Base-by-base conservation (phyloP, 768 basidiomycete genomes). In the Cubamyces lactineus region DNA sequence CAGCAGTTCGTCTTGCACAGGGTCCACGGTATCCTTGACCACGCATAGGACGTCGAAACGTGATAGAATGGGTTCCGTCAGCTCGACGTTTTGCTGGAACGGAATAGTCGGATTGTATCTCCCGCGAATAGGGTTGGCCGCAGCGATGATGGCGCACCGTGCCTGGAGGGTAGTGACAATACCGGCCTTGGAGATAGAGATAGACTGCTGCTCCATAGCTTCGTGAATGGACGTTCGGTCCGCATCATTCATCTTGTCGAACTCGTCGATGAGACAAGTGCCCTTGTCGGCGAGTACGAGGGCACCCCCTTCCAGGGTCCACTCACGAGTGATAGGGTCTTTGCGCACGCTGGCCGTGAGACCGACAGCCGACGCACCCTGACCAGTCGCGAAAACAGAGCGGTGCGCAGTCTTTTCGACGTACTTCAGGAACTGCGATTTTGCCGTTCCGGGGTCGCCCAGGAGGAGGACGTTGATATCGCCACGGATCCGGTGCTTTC, bases 201-300 rank as follows among this genome's bases (percentile, higher is more conserved):
- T 99, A 13, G 94, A 91, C 74, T 98, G 97, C 77, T 99, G 97
- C 73, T 99, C 97, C 97, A 99, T 99, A 1, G 97, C 97, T 74
- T 99, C 97, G 80, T 98, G 97, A 70, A 99, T 98, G 4, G 95
- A 97, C 16, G 96, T 98, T 68, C 96, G 83, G 74, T 99, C 96
- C 16, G 93, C 84, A 70, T 98, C 97, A 76, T 98, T 98, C 97
- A 99, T 99, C 81, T 99, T 99, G 80, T 99, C 97, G 74, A 99
- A 98, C 74, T 98, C 97, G 77, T 99, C 97, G 67, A 99, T 99
- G 40, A 98, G 80, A 71, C 97, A 98, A 26, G 91, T 93, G 13
- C 97, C 97, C 76, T 96, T 97, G 77, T 99, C 97, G 2, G 97
- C 97, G 19, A 99, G 81, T n/a, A 99, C 97, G 11, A 99, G 81